Percentiles rank a stretch among this genome's conserved stretches.
phyloP scores from a whole-genome alignment of 2,329 filamentous ascomycete genomes.

The Berkeleyomyces rouxiae region DNA sequence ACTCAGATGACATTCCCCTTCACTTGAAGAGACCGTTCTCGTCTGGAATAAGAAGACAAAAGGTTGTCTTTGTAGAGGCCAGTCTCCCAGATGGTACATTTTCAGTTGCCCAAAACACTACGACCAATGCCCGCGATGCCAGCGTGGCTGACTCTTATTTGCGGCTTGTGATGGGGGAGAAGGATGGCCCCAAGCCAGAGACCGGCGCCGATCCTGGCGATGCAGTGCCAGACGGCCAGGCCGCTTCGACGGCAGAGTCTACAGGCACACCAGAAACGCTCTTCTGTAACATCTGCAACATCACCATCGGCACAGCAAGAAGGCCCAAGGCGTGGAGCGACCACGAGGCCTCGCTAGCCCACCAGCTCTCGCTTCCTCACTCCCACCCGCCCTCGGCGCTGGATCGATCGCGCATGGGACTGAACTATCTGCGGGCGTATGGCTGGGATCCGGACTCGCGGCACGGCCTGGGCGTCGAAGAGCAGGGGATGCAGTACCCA shows the following conservation, averaged over 20 bases:
- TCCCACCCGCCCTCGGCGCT: constrained; percentile 57
- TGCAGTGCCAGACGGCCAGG: neutral
- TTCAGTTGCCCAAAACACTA: neutral
- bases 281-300: constrained; percentile 23
- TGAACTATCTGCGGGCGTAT: constrained; percentile 46
- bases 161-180: constrained; percentile 43
- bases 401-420: constrained; percentile 52
- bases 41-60: constrained; percentile 35
- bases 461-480: constrained; percentile 50
- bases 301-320: constrained; percentile 19
- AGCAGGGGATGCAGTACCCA: constrained; percentile 59
- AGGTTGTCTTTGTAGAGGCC: constrained; percentile 41
- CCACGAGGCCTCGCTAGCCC: constrained; percentile 49
- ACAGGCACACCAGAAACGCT: neutral
- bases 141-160: constrained; percentile 39
- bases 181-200: constrained; percentile 1
- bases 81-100: constrained; percentile 21
- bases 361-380: constrained; percentile 53
- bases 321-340: constrained; percentile 15
- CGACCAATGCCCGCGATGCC: neutral
- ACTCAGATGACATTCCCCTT: constrained; percentile 33
- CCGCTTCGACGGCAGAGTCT: neutral
- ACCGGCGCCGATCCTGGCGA: constrained; percentile 1
- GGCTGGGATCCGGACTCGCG: constrained; percentile 64
- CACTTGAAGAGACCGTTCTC: constrained; percentile 39